Base-by-base conservation (phyloP, 129 eudicot genomes). In the Heracleum sosnowskyi region DNA sequence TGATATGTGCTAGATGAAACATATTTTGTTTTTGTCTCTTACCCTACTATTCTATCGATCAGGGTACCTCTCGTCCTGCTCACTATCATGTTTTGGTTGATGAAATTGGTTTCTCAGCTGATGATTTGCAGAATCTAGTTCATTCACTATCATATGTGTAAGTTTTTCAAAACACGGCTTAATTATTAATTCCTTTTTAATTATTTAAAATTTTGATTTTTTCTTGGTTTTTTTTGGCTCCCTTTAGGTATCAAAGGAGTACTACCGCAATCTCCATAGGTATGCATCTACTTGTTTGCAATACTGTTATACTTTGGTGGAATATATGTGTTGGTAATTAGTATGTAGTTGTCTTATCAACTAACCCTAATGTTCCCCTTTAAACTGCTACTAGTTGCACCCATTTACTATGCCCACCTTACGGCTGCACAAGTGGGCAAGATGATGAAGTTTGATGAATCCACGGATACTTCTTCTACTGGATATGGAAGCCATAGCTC, bases 61-160 rank as follows among this genome's bases (percentile, higher is more conserved):
- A 45, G 99, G 99, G 99, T 8, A 92, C 99, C 74, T 82, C 91
- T 70, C 90, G 97, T 51, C 97, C 97, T 24, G 89, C 88, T 40
- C 99, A 96, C 84, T 96, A 92, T 75, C 97, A 92, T 84, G 97
- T 92, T 36, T 85, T 96, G 88, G 77, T 90, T 76, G 99, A 92
- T 90, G 99, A 96, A 83, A 92, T 96, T 81, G 95, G 97, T 69
- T 92, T 96, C 86, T 86, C 96, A 71, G 88, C 97, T 20, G 97
- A 92, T 81, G 79, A 83, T 60, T 86, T 92, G 76, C 99, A 96
- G 76, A 86, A 85, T 76, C 81, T 92, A 44, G 86, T 90, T 75
- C 91, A 88, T 82, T 83, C 90, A 13, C 86, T 96, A n/a, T 92
- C 92, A 72, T 96, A 96, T 36, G 96, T 90, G 99, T 96, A 83